Base-by-base conservation (phyloP, 129 eudicot genomes). In the Arctium minus region DNA sequence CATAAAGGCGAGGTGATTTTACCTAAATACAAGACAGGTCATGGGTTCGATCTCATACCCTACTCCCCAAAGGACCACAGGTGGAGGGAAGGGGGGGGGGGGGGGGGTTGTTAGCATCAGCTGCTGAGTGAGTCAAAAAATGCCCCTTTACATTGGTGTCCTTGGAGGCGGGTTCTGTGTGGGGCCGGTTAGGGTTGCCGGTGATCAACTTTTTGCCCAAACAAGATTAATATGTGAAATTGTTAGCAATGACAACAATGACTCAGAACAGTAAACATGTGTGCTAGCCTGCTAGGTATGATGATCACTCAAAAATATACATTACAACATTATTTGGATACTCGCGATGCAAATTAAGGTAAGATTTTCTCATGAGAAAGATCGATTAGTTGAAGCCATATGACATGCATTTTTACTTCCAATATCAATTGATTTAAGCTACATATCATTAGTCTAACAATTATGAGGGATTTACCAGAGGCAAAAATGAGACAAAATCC, bases 401-500 rank as follows among this genome's bases (percentile, higher is more conserved):
- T 5, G 32, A 11, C 18, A 70, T 71, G 13, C 40, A 71, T 71
- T 71, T 71, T 36, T 71, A 71, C 75, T 17, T 35, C 15, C 73
- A 69, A 31, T 69, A 30, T 69, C 38, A 71, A 71, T 27, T 6
- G 5, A 71, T 36, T 71, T 35, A 71, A 60, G 75, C 75, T 71
- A 71, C 75, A 60, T 60, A n/a, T 7, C 8, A 60, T 60, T 60
- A 17, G 68, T 60, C 68, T 17, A 12, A 35, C 75, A 35, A 71
- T 71, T 35, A 71, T 13, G 75, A 71, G 27, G 4, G 44, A 35
- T 71, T 60, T 46, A 70, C 78, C 3, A 53, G 10, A 27, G 44
- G 22, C 11, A 77, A 77, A 76, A 70, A 77, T 77, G 32, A 44
- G 77, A 48, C 12, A 36, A 46, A 36, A 70, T 17, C 77, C 86